These are phyloP conservation scores for Trichoderma sp. DNA, from an alignment of 2,329 filamentous ascomycete genomes.

Conservation along the genomic window DNA sequence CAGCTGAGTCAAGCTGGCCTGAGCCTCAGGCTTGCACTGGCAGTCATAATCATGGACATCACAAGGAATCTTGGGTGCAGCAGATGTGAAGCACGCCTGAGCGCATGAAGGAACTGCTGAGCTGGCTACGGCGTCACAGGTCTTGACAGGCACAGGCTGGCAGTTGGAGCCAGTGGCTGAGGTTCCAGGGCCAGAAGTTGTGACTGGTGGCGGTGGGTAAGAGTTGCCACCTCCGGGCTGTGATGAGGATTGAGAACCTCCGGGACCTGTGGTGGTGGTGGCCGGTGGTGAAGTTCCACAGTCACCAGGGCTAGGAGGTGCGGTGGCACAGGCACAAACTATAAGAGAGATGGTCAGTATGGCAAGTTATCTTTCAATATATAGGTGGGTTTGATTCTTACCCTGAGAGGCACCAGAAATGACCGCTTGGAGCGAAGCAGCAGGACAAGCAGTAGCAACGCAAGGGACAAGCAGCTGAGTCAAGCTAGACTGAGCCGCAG, in stretches of 20 bases:
- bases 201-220: not conserved
- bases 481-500: conserved; percentile 26
- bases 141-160: conserved; percentile 14
- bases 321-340: conserved; percentile 26
- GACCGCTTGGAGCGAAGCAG: conserved; percentile 24
- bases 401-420: conserved; percentile 27
- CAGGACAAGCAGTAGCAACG: conserved; percentile 26
- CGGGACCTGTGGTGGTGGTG: not conserved
- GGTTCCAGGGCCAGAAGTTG: not conserved
- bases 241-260: not conserved
- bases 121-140: conserved; percentile 29
- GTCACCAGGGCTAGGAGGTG: conserved; percentile 15
- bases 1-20: conserved; percentile 26
- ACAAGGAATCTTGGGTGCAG: conserved; percentile 29
- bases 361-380: not conserved
- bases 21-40: conserved; percentile 28
- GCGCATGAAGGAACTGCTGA: conserved; percentile 30
- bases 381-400: not conserved
- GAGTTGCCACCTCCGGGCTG: not conserved
- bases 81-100: conserved; percentile 29
- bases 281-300: conserved; percentile 6
- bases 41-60: conserved; percentile 29
- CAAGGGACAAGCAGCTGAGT: conserved; percentile 29
- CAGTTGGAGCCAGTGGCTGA: not conserved
- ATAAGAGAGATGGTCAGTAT: not conserved